Percentiles rank a stretch among this genome's conserved stretches.
phyloP scores from a whole-genome alignment of 257 asterid species.

The Solanum infundibuliforme region DNA sequence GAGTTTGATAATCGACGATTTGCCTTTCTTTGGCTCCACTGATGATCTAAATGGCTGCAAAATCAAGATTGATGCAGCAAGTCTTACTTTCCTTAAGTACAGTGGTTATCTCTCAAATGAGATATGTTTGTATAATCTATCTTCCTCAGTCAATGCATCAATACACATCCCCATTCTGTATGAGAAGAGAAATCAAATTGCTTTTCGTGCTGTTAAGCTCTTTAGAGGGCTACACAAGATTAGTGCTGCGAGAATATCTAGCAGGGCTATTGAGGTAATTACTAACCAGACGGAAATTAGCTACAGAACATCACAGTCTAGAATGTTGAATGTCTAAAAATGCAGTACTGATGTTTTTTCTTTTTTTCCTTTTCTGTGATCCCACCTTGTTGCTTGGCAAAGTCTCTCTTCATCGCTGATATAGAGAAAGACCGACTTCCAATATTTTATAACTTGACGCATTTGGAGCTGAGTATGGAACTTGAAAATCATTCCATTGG shows the following conservation, averaged over 20 bases:
- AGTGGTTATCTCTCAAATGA: slow-evolving; percentile 34
- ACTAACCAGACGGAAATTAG: background rate
- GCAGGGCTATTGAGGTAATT: slow-evolving; percentile 31
- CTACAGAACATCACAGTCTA: background rate
- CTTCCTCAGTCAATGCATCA: slow-evolving; percentile 16
- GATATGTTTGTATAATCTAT: slow-evolving; percentile 19
- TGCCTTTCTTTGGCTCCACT: slow-evolving; percentile 27
- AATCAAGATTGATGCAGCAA: slow-evolving; percentile 32
- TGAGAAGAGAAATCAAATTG: slow-evolving; percentile 9
- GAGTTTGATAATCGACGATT: slow-evolving; percentile 38
- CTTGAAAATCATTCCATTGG: slow-evolving; percentile 11
- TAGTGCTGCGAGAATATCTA: slow-evolving; percentile 24
- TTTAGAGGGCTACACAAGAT: slow-evolving; percentile 23
- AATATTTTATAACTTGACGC: slow-evolving; percentile 22
- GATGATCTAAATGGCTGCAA: slow-evolving; percentile 32
- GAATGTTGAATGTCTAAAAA: background rate
- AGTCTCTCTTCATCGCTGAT: slow-evolving; percentile 28
- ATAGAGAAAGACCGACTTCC: slow-evolving; percentile 16
- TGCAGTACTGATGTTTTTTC: background rate
- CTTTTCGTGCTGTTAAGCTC: slow-evolving; percentile 24
- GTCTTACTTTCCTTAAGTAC: slow-evolving; percentile 25
- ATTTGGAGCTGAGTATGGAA: slow-evolving; percentile 31
- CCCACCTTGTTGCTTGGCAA: background rate
- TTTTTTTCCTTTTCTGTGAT: background rate
- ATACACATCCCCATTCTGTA: slow-evolving; percentile 23